Evolutionary conservation across 352 stramenopile genomes (phyloP).

Genomic region (Phytophthora sp.): DNA sequence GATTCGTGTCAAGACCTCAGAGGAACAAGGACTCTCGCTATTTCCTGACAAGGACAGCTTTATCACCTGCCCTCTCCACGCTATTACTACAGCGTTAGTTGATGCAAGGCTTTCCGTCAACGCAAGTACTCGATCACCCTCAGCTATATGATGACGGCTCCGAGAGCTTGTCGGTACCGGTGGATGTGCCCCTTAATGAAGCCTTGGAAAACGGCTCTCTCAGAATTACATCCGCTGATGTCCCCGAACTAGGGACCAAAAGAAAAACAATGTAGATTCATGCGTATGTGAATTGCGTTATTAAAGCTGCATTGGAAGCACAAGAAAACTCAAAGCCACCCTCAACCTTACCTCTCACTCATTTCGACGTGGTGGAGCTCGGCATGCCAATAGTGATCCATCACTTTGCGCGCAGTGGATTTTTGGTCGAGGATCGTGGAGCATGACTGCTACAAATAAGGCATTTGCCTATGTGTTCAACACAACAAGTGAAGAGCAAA

Average conservation of each 20-base stretch:
- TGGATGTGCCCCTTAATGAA: not conserved
- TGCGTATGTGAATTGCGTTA: constrained; percentile 1
- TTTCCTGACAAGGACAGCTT: constrained; percentile 12
- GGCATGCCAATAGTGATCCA: constrained; percentile 7
- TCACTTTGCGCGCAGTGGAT: constrained; percentile 5
- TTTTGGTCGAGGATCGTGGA: constrained; percentile 19
- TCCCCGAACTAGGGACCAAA: not conserved
- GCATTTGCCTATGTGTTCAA: constrained; percentile 17
- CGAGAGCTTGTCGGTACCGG: not conserved
- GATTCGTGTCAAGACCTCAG: constrained; percentile 7
- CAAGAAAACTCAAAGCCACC: not conserved
- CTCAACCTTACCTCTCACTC: constrained; percentile 1
- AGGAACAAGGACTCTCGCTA: constrained; percentile 9
- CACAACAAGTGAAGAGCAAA: constrained; percentile 17
- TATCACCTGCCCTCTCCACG: constrained; percentile 8
- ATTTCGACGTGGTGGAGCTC: constrained; percentile 1
- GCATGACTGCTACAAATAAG: constrained; percentile 11
- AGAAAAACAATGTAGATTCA: constrained; percentile 11
- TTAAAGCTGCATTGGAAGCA: constrained; percentile 5
- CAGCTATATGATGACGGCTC: not conserved
- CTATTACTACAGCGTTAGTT: constrained; percentile 6
- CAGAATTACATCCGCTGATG: not conserved
- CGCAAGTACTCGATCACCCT: constrained; percentile 1
- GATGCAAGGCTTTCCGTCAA: constrained; percentile 7
- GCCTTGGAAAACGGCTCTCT: not conserved